phyloP scores from a whole-genome alignment of 768 basidiomycete species.

The Pleurotus pulmonarius region DNA sequence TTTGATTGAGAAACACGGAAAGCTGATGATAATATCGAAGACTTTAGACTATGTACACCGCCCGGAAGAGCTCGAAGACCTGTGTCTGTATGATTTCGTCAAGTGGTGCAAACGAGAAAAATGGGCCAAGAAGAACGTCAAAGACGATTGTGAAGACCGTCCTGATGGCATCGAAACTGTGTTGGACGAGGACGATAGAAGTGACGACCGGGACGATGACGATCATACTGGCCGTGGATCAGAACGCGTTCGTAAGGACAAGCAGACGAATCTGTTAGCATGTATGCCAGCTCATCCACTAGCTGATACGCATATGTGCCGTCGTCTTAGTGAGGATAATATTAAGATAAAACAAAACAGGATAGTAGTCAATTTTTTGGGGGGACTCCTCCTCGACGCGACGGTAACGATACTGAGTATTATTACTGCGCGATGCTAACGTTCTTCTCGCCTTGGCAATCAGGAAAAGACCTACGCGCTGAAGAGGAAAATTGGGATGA shows the following conservation, averaged over 20 bases:
- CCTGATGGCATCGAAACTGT: too few species aligned
- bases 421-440: slow-evolving; percentile 29
- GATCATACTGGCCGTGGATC: too few species aligned
- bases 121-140: too few species aligned
- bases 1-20: slow-evolving; percentile 13
- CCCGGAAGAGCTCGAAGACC: slow-evolving; percentile 7
- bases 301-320: slow-evolving; percentile 5
- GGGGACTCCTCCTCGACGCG: slow-evolving; percentile 24
- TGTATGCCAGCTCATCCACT: slow-evolving; percentile 7
- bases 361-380: slow-evolving; percentile 21
- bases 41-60: slow-evolving; percentile 14
- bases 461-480: slow-evolving; percentile 20
- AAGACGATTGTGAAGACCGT: too few species aligned
- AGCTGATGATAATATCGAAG: slow-evolving; percentile 15
- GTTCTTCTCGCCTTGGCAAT: slow-evolving; percentile 28
- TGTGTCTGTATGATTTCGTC: slow-evolving; percentile 16
- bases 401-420: slow-evolving; percentile 27
- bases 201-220: too few species aligned
- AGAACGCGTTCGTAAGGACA: too few species aligned
- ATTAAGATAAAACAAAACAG: background rate
- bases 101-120: background rate
- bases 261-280: too few species aligned
- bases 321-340: background rate
- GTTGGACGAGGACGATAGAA: too few species aligned
- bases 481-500: slow-evolving; percentile 18